Conservation (phyloP, 805 yeast species). For the Millerago galiae region DNA sequence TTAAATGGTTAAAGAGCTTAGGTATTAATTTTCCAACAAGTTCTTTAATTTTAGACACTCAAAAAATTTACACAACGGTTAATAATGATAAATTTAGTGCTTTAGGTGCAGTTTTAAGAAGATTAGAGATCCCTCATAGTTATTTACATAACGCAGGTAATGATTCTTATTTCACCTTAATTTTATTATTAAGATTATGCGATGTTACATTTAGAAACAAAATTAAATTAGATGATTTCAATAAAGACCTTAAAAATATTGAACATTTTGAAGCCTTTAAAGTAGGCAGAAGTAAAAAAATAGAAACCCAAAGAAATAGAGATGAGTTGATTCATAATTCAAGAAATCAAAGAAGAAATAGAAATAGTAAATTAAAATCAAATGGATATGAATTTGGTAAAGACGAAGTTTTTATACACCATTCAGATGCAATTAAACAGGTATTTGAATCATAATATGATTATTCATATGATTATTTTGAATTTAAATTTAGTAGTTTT, state of each 20-base stretch:
- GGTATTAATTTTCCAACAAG: conserved; percentile 41
- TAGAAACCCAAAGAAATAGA: background rate
- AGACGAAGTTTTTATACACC: background rate
- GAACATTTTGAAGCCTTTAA: background rate
- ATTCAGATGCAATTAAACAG: background rate
- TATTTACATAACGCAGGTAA: conserved; percentile 67
- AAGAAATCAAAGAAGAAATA: background rate
- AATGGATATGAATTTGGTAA: conserved; percentile 3
- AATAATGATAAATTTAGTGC: conserved; percentile 35
- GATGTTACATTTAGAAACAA: conserved; percentile 37
- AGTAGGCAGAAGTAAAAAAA: background rate
- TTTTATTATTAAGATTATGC: conserved; percentile 42
- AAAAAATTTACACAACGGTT: conserved; percentile 33
- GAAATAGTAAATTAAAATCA: background rate
- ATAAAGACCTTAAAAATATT: conserved; percentile 2
- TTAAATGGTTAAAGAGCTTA: conserved; percentile 40
- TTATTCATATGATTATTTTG: too few species aligned
- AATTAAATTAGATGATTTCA: conserved; percentile 8
- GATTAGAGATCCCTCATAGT: conserved; percentile 48
- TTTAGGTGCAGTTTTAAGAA: conserved; percentile 39
- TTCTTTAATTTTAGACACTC: conserved; percentile 39
- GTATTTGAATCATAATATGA: background rate
- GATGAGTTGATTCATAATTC: background rate
- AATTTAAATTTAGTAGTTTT: too few species aligned
- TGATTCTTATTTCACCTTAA: conserved; percentile 58